Evolutionary conservation across 495 filamentous ascomycete species (phyloP).

Genomic region (Hyaloscypha hepaticicola): DNA sequence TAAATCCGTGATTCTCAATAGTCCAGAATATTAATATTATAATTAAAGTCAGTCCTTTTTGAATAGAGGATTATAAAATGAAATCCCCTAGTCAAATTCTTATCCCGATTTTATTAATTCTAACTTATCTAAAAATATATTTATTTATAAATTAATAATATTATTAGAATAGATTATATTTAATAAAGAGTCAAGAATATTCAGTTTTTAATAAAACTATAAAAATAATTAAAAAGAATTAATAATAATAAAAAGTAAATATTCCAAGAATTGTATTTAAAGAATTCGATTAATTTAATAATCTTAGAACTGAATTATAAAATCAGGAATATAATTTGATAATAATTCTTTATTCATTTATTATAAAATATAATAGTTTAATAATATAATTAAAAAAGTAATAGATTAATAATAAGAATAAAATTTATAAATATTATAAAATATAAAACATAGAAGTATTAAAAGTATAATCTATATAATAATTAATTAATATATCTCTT

Average conservation of each 20-base stretch:
- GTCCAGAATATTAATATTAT: neutral
- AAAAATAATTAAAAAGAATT: conserved; percentile 50
- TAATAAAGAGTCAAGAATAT: conserved; percentile 50
- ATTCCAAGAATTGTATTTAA: conserved; percentile 55
- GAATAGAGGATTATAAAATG: neutral
- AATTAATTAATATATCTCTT: neutral
- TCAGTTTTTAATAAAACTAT: conserved; percentile 56
- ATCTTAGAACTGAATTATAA: conserved; percentile 43
- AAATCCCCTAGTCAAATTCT: neutral
- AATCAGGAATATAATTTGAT: neutral
- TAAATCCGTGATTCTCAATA: too few species aligned
- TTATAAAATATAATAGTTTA: neutral
- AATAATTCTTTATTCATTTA: neutral
- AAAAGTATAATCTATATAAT: neutral
- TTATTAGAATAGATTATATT: conserved; percentile 13
- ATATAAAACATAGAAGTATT: neutral
- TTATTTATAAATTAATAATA: neutral
- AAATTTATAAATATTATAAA: conserved; percentile 3
- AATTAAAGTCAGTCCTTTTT: neutral
- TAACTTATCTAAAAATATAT: neutral
- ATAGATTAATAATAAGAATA: neutral
- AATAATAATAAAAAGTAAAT: conserved; percentile 53
- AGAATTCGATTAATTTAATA: conserved; percentile 60
- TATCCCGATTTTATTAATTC: neutral
- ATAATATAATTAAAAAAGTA: conserved; percentile 1